These are phyloP conservation scores for Crinitomyces ghanaensis DNA, from an alignment of 805 yeast genomes.

Conservation along the genomic window DNA sequence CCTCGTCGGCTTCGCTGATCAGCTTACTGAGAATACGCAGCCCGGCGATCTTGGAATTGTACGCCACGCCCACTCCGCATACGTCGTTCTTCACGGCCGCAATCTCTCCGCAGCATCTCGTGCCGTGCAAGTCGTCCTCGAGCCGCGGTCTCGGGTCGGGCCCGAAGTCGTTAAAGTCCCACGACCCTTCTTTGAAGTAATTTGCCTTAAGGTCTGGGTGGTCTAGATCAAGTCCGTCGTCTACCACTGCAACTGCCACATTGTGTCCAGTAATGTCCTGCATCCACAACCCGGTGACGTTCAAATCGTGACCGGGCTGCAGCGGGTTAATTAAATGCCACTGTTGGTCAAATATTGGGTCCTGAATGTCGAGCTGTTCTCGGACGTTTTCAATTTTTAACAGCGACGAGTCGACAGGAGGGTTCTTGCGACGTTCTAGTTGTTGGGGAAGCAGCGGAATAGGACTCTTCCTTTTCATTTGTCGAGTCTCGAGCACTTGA, in stretches of 20 bases:
- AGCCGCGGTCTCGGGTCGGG: constrained; percentile 72
- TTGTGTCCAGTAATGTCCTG: constrained; percentile 73
- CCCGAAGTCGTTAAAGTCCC: constrained; percentile 79
- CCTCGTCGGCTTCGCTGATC: constrained; percentile 80
- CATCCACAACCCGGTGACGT: constrained; percentile 77
- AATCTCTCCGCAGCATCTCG: constrained; percentile 96
- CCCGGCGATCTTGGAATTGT: constrained; percentile 75
- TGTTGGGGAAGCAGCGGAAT: constrained; percentile 8
- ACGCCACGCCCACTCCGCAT: constrained; percentile 98
- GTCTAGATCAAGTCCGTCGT: constrained; percentile 86
- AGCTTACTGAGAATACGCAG: constrained; percentile 76
- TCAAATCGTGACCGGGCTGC: constrained; percentile 74
- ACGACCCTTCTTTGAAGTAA: constrained; percentile 61
- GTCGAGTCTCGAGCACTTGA: constrained; percentile 11
- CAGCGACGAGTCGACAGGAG: constrained; percentile 12
- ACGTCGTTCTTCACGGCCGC: constrained; percentile 72
- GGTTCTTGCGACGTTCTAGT: no score
- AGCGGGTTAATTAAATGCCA: constrained; percentile 83
- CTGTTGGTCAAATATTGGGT: constrained; percentile 74
- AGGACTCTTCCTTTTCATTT: constrained; percentile 12
- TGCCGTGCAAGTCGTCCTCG: constrained; percentile 83
- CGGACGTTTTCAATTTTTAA: constrained; percentile 20
- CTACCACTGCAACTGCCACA: constrained; percentile 77
- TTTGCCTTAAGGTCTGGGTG: constrained; percentile 60
- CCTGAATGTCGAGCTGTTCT: constrained; percentile 53